Evolutionary conservation across 2,329 filamentous ascomycete genomes (phyloP).

Genomic region (Atkinsonella hypoxylon): DNA sequence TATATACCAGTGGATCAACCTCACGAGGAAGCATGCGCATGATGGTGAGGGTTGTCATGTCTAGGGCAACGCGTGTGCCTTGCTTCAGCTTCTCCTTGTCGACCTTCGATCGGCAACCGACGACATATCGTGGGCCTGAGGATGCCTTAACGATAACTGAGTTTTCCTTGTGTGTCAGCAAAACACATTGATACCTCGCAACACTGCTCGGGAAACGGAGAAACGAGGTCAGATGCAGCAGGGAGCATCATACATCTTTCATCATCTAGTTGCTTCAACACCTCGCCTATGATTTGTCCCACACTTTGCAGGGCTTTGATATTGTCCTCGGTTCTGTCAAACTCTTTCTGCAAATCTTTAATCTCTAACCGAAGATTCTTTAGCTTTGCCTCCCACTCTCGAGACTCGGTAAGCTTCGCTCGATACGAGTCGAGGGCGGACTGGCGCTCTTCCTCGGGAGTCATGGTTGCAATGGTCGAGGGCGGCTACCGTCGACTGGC

Average conservation of each 20-base stretch:
- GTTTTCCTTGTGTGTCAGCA: conserved; percentile 6
- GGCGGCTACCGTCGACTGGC: background rate
- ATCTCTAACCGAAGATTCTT: conserved; percentile 91
- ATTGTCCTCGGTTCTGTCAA: conserved; percentile 95
- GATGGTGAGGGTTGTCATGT: conserved; percentile 99
- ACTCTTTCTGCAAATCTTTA: conserved; percentile 89
- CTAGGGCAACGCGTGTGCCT: conserved; percentile 90
- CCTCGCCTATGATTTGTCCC: conserved; percentile 97
- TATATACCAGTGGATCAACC: conserved; percentile 97
- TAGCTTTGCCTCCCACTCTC: conserved; percentile 97
- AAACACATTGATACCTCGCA: conserved; percentile 9
- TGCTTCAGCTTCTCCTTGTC: conserved; percentile 97
- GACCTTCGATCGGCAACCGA: conserved; percentile 96
- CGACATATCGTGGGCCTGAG: conserved; percentile 91
- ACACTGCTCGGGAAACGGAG: conserved; percentile 4
- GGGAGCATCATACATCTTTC: conserved; percentile 67
- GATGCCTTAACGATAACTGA: conserved; percentile 97
- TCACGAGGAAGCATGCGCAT: conserved; percentile 99
- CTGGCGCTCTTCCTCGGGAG: conserved; percentile 47
- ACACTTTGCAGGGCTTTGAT: conserved; percentile 99
- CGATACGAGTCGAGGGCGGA: conserved; percentile 70
- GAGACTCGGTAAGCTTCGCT: conserved; percentile 76
- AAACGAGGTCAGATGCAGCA: background rate
- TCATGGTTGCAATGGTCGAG: conserved; percentile 25
- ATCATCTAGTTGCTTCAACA: conserved; percentile 96